Conservation (phyloP, 2,329 filamentous ascomycete genomes). For the Talaromyces funiculosus region DNA sequence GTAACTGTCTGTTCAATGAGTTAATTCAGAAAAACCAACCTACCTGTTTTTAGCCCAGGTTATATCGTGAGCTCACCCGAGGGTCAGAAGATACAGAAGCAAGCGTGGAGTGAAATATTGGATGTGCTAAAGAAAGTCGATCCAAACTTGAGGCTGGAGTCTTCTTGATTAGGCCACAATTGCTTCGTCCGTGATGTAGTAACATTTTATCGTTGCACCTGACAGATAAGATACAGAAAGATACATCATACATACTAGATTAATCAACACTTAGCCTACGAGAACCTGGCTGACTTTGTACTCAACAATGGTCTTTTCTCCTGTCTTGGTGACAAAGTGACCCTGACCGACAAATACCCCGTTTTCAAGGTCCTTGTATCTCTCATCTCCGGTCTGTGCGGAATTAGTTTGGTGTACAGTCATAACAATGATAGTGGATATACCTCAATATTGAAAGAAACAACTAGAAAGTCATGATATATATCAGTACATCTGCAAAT, state of each 20-base stretch:
- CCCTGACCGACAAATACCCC: slow-evolving; percentile 38
- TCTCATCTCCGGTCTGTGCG: slow-evolving; percentile 35
- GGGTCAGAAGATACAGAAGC: slow-evolving; percentile 8
- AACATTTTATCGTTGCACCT: neutral
- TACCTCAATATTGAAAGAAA: slow-evolving; percentile 35
- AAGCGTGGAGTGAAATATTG: slow-evolving; percentile 14
- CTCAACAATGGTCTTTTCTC: slow-evolving; percentile 34
- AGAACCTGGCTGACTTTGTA: slow-evolving; percentile 39
- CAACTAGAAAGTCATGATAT: slow-evolving; percentile 23
- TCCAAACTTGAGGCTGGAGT: slow-evolving; percentile 4
- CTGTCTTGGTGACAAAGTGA: slow-evolving; percentile 34
- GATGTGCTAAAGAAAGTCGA: slow-evolving; percentile 14
- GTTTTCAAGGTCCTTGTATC: slow-evolving; percentile 38
- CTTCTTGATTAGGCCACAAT: neutral
- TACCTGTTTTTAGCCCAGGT: neutral
- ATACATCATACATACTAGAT: neutral
- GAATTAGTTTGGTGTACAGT: neutral
- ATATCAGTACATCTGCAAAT: neutral
- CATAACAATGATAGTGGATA: neutral
- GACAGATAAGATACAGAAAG: neutral
- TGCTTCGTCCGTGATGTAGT: neutral
- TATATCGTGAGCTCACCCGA: slow-evolving; percentile 9
- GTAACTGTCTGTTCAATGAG: neutral
- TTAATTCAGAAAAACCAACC: neutral
- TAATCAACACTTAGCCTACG: slow-evolving; percentile 15